Evolutionary conservation across 257 asterid genomes (phyloP).

Genomic region (Salvia hispanica): DNA sequence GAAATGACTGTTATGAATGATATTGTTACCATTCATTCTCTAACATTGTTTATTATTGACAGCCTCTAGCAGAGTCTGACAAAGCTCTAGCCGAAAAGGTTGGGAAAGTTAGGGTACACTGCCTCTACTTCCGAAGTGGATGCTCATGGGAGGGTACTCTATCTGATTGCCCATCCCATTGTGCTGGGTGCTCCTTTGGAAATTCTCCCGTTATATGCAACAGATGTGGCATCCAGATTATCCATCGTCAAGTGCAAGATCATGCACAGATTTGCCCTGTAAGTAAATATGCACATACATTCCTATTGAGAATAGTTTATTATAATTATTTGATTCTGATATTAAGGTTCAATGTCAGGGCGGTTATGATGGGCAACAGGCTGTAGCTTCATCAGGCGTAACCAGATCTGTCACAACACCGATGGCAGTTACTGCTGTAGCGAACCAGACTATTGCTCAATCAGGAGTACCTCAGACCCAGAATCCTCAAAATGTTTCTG

Average conservation of each 20-base stretch:
- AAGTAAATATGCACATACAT: slow-evolving; percentile 40
- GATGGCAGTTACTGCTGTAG: slow-evolving; percentile 41
- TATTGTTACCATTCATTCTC: slow-evolving; percentile 23
- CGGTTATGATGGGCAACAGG: slow-evolving; percentile 63
- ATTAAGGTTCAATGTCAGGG: slow-evolving; percentile 50
- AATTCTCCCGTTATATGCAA: slow-evolving; percentile 87
- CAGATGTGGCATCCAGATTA: slow-evolving; percentile 80
- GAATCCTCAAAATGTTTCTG: slow-evolving; percentile 49
- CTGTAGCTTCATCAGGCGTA: slow-evolving; percentile 43
- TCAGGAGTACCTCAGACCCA: slow-evolving; percentile 56
- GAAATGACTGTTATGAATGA: slow-evolving; percentile 18
- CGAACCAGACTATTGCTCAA: slow-evolving; percentile 46
- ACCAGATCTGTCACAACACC: slow-evolving; percentile 48
- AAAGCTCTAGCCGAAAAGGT: slow-evolving; percentile 71
- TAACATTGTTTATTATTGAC: slow-evolving; percentile 41
- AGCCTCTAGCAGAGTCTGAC: slow-evolving; percentile 75
- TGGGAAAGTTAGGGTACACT: slow-evolving; percentile 82
- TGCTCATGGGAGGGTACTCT: slow-evolving; percentile 92
- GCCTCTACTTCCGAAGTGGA: slow-evolving; percentile 85
- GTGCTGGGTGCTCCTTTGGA: slow-evolving; percentile 78
- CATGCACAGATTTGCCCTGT: slow-evolving; percentile 90
- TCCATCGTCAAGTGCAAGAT: slow-evolving; percentile 96
- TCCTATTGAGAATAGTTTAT: neutral
- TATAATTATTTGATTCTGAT: slow-evolving; percentile 19
- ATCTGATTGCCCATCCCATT: slow-evolving; percentile 72